Base-by-base conservation (phyloP, 2,329 filamentous ascomycete genomes). In the Fusarium annulatum region DNA sequence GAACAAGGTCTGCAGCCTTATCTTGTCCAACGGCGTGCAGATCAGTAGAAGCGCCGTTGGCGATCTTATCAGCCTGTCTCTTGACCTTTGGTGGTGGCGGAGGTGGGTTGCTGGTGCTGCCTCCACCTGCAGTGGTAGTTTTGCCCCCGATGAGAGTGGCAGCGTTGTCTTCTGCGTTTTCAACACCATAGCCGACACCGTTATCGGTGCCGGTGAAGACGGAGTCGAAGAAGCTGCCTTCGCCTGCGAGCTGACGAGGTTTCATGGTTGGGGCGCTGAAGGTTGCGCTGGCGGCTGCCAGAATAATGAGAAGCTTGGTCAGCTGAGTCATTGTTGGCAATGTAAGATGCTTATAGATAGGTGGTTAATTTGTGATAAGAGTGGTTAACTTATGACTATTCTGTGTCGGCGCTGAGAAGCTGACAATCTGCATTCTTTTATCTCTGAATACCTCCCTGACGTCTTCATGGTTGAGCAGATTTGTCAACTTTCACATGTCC, bases 1-100 rank as follows among this genome's bases (percentile, higher is more conserved):
- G 3, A 5, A 36, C 10, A 12, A 65, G 23, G 1, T 41, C 41
- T 1, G 8, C 34, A 10, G 43, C 62, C 8, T 38, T 49, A 10
- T 16, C 52, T 2, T 46, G n/a, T 1, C 46, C 60, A 2, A 23
- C 9, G 0, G 60, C n/a, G 6, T 64, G 8, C 1, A 21, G 9
- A 26, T 64, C 34, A 6, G 12, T 28, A 19, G 59, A 34, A 0
- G 2, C 19, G 6, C 62, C 46, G 11, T 46, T 18, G 19, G 62
- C n/a, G 4, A 56, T 23, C n/a, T 65, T 65, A 5, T 65, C 62
- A 8, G n/a, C 33, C 39, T 65, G 62, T n/a, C 62, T 41, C 46
- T 65, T 65, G 8, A 36, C n/a, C 28, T 46, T 65, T 7, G 46
- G 33, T 3, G 57, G 61, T 1, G 62, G 62, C 7, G 62, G 62